These are phyloP conservation scores for Megacollybia platyphylla DNA, from an alignment of 1,284 basidiomycete genomes.

Conservation along the genomic window DNA sequence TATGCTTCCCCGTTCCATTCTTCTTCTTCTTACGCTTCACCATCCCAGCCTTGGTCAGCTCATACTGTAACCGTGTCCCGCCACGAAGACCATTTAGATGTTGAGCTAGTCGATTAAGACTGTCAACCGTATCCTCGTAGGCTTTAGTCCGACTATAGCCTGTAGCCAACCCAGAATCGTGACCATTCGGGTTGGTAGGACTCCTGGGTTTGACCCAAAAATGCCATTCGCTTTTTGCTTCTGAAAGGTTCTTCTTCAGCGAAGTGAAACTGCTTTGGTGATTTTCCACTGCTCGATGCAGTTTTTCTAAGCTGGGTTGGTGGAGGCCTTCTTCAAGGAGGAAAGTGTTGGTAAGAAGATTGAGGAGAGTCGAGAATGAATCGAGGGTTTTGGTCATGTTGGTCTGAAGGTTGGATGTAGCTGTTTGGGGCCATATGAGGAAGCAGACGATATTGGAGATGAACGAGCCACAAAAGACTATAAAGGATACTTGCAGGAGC, in stretches of 20 bases:
- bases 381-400: slow-evolving; percentile 80
- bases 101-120: slow-evolving; percentile 79
- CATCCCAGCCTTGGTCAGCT: slow-evolving; percentile 57
- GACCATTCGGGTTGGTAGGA: not conserved
- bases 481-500: slow-evolving; percentile 62
- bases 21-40: slow-evolving; percentile 26
- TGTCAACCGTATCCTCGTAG: slow-evolving; percentile 77
- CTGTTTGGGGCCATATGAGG: slow-evolving; percentile 73
- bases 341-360: slow-evolving; percentile 74
- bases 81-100: slow-evolving; percentile 81
- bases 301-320: slow-evolving; percentile 41
- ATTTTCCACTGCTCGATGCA: slow-evolving; percentile 63
- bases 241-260: slow-evolving; percentile 71
- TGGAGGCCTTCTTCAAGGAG: slow-evolving; percentile 63
- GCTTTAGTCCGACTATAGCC: slow-evolving; percentile 24
- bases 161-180: not conserved
- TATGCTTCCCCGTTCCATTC: slow-evolving; percentile 14
- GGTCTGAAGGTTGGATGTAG: slow-evolving; percentile 70
- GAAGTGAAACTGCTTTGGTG: slow-evolving; percentile 84
- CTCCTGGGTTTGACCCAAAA: slow-evolving; percentile 9
- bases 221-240: slow-evolving; percentile 78
- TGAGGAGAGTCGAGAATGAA: slow-evolving; percentile 77
- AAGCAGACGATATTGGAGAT: slow-evolving; percentile 83
- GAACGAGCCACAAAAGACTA: slow-evolving; percentile 64
- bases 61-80: slow-evolving; percentile 73